These are phyloP conservation scores for Aspergillus homomorphus DNA, from an alignment of 495 filamentous ascomycete species.

Conservation along the genomic window DNA sequence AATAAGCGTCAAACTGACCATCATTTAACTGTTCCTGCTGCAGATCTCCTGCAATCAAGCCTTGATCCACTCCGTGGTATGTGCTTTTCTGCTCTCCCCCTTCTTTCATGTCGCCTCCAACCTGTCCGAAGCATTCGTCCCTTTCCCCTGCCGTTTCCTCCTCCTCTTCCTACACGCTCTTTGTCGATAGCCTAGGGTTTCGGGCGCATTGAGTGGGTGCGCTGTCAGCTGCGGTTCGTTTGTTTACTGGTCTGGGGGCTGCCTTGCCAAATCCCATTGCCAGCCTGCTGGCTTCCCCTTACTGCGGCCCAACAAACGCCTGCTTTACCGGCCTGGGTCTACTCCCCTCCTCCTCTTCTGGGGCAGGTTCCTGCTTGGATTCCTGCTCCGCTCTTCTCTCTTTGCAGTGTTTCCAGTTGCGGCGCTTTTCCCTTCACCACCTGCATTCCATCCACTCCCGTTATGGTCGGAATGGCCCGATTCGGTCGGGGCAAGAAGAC, in stretches of 20 bases:
- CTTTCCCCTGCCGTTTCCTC: neutral
- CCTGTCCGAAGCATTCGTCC: conserved; percentile 3
- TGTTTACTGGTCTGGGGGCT: neutral
- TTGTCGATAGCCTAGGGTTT: neutral
- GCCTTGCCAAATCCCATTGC: neutral
- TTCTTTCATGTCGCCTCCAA: conserved; percentile 8
- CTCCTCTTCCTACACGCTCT: neutral
- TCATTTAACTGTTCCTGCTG: conserved; percentile 20
- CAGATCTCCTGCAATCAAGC: conserved; percentile 30
- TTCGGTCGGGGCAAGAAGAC: conserved; percentile 32
- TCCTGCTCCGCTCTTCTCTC: conserved; percentile 2
- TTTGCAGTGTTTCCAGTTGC: conserved; percentile 8
- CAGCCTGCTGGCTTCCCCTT: conserved; percentile 1
- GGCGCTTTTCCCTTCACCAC: conserved; percentile 4
- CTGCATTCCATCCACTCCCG: conserved; percentile 11
- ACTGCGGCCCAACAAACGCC: conserved; percentile 7
- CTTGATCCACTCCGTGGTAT: conserved; percentile 26
- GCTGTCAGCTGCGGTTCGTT: conserved; percentile 4
- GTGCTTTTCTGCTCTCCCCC: conserved; percentile 10
- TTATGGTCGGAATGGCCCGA: conserved; percentile 27
- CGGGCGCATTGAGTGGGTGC: neutral
- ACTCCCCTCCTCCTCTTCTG: neutral
- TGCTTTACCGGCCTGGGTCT: neutral
- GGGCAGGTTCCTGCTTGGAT: neutral
- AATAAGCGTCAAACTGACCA: conserved; percentile 24